phyloP scores from a whole-genome alignment of 1,139 yeast genomes.

The Suhomyces wounanorum region DNA sequence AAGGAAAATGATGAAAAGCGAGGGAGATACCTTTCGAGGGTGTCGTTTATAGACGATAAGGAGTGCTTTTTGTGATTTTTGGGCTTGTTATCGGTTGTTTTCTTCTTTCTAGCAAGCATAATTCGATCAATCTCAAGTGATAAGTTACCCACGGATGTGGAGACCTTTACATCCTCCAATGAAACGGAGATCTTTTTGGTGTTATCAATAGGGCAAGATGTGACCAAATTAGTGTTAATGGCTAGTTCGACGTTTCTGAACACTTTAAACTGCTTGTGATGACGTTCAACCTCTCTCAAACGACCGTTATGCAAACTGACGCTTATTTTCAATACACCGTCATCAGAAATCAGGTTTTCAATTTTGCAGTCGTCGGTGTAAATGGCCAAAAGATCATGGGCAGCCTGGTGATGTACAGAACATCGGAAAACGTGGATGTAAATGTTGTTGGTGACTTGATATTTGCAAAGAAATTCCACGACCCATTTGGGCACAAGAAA shows the following conservation, averaged over 20 bases:
- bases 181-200: conserved; percentile 14
- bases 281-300: conserved; percentile 23
- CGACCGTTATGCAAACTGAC: conserved; percentile 35
- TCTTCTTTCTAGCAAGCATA: neutral
- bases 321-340: conserved; percentile 26
- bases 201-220: conserved; percentile 24
- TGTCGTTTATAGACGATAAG: neutral
- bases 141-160: conserved; percentile 28
- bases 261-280: conserved; percentile 20
- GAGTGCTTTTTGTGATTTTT: neutral
- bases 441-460: conserved; percentile 32
- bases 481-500: conserved; percentile 17
- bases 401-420: conserved; percentile 22
- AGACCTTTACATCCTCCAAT: conserved; percentile 23
- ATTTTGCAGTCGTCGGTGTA: conserved; percentile 35
- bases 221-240: conserved; percentile 27
- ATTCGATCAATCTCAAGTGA: conserved; percentile 27
- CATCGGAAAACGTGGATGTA: conserved; percentile 33
- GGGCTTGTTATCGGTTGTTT: conserved; percentile 4
- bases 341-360: conserved; percentile 24
- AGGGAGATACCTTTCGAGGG: conserved; percentile 3
- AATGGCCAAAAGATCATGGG: conserved; percentile 20
- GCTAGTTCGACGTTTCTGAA: conserved; percentile 37
- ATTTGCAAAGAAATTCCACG: conserved; percentile 16
- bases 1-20: conserved; percentile 17